Base-by-base conservation (phyloP, 768 basidiomycete genomes). In the Wakefieldia striispora region DNA sequence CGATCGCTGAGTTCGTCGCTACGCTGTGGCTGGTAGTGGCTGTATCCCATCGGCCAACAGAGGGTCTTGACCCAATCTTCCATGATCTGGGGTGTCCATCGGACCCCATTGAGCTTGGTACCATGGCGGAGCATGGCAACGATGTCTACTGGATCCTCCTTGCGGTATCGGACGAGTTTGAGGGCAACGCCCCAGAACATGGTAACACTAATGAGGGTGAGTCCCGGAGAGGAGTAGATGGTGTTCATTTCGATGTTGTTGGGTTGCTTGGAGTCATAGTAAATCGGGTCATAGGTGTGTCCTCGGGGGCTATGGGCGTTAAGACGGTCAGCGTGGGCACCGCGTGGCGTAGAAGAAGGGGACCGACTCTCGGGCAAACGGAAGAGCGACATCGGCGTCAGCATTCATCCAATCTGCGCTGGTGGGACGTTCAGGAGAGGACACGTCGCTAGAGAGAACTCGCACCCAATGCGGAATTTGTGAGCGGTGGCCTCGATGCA, bases 141-240 rank as follows among this genome's bases (percentile, higher is more conserved):
- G 50, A 87, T 84, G 63, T 88, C 86, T 1, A 63, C 72, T 1
- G 82, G 78, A 63, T 88, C 86, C 52, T 77, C 74, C 45, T 79
- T 78, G 34, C 75, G 68, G 62, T 84, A 88, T 6, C 86, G 75
- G 17, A 84, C 83, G 11, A 88, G 73, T 62, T 88, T 88, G 57
- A 88, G 77, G 3, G 85, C 82, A 36, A 88, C 78, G 1, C 80
- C 78, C 86, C 86, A 88, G 51, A 80, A 79, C 50, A 85, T 86
- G 23, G 82, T 79, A 3, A 88, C 84, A 52, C 78, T 81, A 59
- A 87, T 66, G 42, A 82, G 66, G 0, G 61, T 62, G 43, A 89
- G 74, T 40, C 86, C 84, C 0, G 68, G 67, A 1, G 80, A 78
- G 1, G 69, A 67, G 66, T 76, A 89, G 13, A 88, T 71, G 1